Percentiles rank a stretch among this genome's conserved stretches.
These are phyloP conservation scores for Aurantiochytrium sp. DNA, from an alignment of 108 stramenopile genomes.

Conservation along the genomic window DNA sequence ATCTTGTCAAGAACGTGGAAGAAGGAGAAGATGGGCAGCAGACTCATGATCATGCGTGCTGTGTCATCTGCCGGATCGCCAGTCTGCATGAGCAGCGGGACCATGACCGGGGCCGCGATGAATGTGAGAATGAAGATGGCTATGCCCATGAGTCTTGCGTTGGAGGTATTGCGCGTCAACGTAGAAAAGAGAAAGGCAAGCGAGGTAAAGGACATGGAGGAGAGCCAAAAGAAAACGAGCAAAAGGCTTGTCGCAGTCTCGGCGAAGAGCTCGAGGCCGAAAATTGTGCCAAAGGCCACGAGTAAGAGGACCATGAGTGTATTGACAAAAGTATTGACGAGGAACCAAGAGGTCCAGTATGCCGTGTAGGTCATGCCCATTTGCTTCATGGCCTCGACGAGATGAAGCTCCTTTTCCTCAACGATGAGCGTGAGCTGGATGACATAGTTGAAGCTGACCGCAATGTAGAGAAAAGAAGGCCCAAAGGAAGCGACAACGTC, in stretches of 20 bases:
- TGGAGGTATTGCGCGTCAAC: neutral
- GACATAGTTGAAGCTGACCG: neutral
- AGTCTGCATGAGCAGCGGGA: neutral
- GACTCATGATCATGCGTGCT: neutral
- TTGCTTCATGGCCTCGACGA: constrained; percentile 1
- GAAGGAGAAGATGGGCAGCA: neutral
- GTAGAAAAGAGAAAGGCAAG: neutral
- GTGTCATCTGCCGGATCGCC: neutral
- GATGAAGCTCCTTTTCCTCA: neutral
- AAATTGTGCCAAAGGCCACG: neutral
- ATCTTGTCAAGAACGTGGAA: neutral
- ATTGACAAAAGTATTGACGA: neutral
- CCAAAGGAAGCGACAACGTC: neutral
- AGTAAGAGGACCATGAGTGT: neutral
- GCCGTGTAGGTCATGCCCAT: neutral
- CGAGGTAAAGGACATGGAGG: constrained; percentile 1
- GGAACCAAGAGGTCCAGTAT: constrained; percentile 3
- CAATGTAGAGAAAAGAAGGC: neutral
- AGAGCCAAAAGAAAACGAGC: neutral
- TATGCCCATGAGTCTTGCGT: neutral
- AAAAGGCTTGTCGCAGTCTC: neutral
- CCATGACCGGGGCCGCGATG: neutral
- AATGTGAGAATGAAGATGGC: neutral
- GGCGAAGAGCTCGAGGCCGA: neutral
- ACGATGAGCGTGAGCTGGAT: constrained; percentile 12